Conservation (phyloP, 139 green algal genomes). For the Picocystis salinarum region DNA sequence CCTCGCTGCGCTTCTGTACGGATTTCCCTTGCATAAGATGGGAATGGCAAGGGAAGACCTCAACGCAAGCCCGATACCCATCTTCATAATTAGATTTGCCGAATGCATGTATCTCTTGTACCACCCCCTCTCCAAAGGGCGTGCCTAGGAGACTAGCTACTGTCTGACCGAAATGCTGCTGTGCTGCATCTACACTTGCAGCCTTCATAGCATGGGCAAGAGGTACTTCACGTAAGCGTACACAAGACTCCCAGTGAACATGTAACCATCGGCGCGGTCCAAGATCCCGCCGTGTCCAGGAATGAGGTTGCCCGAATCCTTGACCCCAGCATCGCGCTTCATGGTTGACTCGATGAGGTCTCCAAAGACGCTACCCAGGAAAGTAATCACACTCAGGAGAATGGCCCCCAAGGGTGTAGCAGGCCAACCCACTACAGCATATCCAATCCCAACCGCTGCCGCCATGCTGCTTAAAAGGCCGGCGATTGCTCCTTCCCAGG, state of each 20-base stretch:
- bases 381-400: slow-evolving; percentile 16
- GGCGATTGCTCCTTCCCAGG: slow-evolving; percentile 67
- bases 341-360: slow-evolving; percentile 96
- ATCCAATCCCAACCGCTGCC: slow-evolving; percentile 26
- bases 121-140: too few relatives aligned
- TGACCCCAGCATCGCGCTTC: slow-evolving; percentile 90
- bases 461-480: slow-evolving; percentile 39
- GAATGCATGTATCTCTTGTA: too few relatives aligned
- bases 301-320: slow-evolving; percentile 70
- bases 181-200: too few relatives aligned
- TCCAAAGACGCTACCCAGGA: slow-evolving; percentile 64
- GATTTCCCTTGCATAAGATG: too few relatives aligned
- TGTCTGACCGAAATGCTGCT: too few relatives aligned
- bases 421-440: slow-evolving; percentile 26
- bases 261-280: slow-evolving; percentile 88
- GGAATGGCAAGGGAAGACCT: too few relatives aligned
- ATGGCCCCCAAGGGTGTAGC: slow-evolving; percentile 11
- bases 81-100: too few relatives aligned
- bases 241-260: slow-evolving; percentile 78
- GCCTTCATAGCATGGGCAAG: neutral
- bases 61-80: too few relatives aligned
- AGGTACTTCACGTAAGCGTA: slow-evolving; percentile 15
- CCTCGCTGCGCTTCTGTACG: too few relatives aligned
- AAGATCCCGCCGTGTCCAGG: slow-evolving; percentile 89
- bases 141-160: too few relatives aligned